These are phyloP conservation scores for Agaricus sinodeliciosus DNA, from an alignment of 768 basidiomycete genomes.

Conservation along the genomic window DNA sequence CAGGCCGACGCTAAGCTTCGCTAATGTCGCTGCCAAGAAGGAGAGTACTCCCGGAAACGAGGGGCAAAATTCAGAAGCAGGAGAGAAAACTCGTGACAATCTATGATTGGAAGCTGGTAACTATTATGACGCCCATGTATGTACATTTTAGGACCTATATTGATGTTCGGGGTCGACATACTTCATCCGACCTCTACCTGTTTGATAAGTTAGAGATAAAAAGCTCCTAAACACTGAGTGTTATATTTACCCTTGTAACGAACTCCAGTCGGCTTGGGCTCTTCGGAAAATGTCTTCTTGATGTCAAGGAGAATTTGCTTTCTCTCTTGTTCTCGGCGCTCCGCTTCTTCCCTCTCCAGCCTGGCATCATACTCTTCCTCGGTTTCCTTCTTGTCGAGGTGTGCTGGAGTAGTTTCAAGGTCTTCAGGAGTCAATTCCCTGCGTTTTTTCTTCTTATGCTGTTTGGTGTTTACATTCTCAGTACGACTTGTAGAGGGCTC, in stretches of 20 bases:
- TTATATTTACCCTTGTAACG: conserved; percentile 53
- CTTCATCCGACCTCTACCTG: conserved; percentile 64
- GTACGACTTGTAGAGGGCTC: not conserved
- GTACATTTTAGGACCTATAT: not conserved
- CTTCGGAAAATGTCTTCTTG: conserved; percentile 30
- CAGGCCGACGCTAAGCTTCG: conserved; percentile 75
- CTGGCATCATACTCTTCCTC: conserved; percentile 70
- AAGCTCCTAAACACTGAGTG: not conserved
- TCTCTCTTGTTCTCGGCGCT: conserved; percentile 42
- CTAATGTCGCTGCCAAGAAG: conserved; percentile 61
- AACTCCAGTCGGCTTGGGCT: conserved; percentile 36
- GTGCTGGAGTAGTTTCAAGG: not conserved
- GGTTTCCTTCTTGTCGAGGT: conserved; percentile 34
- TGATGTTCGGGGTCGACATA: conserved; percentile 48
- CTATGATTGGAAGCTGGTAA: conserved; percentile 4
- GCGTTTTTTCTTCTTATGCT: not conserved
- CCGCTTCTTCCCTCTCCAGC: conserved; percentile 61
- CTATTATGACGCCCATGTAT: not conserved
- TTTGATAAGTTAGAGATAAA: not conserved
- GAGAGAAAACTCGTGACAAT: conserved; percentile 14
- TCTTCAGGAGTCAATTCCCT: not conserved
- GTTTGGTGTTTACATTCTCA: not conserved
- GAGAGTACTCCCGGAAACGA: conserved; percentile 21
- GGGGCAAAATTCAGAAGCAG: conserved; percentile 13
- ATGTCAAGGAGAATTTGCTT: conserved; percentile 44